These are phyloP conservation scores for Boletus speciosus DNA, from an alignment of 768 basidiomycete species.

Conservation along the genomic window DNA sequence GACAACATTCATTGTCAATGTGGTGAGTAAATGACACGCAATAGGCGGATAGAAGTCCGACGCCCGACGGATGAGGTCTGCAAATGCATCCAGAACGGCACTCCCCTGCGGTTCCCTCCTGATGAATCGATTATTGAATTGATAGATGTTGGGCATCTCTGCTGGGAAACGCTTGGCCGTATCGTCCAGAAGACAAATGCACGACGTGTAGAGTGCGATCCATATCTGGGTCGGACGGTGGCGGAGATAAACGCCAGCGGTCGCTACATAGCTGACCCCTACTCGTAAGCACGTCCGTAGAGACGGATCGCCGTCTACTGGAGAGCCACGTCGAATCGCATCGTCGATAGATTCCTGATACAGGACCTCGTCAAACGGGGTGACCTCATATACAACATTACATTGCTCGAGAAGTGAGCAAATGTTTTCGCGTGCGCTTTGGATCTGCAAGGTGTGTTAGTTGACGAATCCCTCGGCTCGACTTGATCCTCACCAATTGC, in stretches of 20 bases:
- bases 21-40: constrained; percentile 34
- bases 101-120: constrained; percentile 27
- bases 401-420: constrained; percentile 13
- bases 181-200: constrained; percentile 32
- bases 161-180: constrained; percentile 20
- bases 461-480: background rate
- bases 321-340: constrained; percentile 24
- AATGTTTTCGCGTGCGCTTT: constrained; percentile 10
- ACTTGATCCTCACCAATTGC: constrained; percentile 5
- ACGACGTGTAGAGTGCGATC: background rate
- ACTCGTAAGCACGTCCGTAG: constrained; percentile 29
- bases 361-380: constrained; percentile 11
- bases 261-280: constrained; percentile 26
- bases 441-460: constrained; percentile 5
- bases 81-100: constrained; percentile 33
- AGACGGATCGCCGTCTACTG: constrained; percentile 17
- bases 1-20: constrained; percentile 35
- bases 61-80: constrained; percentile 29
- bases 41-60: constrained; percentile 27
- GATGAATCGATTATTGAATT: constrained; percentile 36
- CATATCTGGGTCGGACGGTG: background rate
- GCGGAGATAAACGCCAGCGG: background rate
- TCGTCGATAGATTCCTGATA: constrained; percentile 21
- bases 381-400: constrained; percentile 6
- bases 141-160: constrained; percentile 21